Evolutionary conservation across 495 filamentous ascomycete genomes (phyloP).

Genomic region (Penicillium fimorum): DNA sequence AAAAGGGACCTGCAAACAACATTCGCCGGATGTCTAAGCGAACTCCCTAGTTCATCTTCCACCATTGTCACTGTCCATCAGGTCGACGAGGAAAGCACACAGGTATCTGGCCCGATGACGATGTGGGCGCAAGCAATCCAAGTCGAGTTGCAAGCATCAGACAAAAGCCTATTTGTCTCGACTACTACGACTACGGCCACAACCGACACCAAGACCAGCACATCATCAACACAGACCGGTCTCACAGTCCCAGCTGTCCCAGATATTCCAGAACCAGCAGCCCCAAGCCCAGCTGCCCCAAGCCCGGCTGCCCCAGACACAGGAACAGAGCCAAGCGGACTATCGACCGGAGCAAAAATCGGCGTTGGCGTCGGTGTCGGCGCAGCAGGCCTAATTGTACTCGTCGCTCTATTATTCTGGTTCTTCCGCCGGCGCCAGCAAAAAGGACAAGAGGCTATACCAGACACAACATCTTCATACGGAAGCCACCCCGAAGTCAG

Average conservation of each 20-base stretch:
- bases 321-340: not conserved
- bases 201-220: not conserved
- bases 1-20: not conserved
- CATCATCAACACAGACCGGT: not conserved
- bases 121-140: slow-evolving; percentile 29
- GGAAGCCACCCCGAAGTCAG: not conserved
- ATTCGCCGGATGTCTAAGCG: slow-evolving; percentile 11
- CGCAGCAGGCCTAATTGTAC: not conserved
- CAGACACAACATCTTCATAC: not conserved
- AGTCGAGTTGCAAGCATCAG: slow-evolving; percentile 8
- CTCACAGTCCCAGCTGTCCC: not conserved
- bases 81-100: slow-evolving; percentile 3
- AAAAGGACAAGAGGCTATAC: not conserved
- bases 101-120: slow-evolving; percentile 21
- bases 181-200: slow-evolving; percentile 4
- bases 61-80: slow-evolving; percentile 16
- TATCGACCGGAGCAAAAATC: slow-evolving; percentile 11
- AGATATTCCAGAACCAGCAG: not conserved
- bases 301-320: not conserved
- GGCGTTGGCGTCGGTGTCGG: slow-evolving; percentile 14
- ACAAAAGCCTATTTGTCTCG: slow-evolving; percentile 13
- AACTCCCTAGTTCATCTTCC: not conserved
- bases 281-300: not conserved
- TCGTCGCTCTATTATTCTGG: slow-evolving; percentile 4
- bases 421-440: slow-evolving; percentile 2